Evolutionary conservation across 768 basidiomycete species (phyloP), one percentile per base, ranked within the genome.

Genomic region (Tulasnella sp.): DNA sequence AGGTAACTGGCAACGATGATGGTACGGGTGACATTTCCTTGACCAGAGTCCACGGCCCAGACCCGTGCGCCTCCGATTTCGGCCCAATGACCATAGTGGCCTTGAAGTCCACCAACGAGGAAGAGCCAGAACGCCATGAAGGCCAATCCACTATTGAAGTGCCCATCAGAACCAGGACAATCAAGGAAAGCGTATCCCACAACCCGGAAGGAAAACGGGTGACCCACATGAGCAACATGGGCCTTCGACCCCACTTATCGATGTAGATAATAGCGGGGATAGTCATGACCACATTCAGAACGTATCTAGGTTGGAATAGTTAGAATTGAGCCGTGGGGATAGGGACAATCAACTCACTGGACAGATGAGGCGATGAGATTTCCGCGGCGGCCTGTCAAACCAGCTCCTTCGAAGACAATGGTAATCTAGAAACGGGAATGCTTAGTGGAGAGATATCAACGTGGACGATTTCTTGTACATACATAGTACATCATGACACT

Each of bases 1-100:
- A 87, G 71, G 71, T 88, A 88, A 11, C 83, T 84, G 71, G 80
- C 86, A 56, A 85, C 83, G 63, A 88, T 87, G 69, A 89, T 77
- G 7, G 78, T 85, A 66, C 78, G 84, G 0, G 85, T 86, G 27
- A 78, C 78, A 0, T 74, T 64, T 4, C 73, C 70, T 67, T 88
- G 76, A 61, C 72, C 73, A 7, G 67, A 67, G 65, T 67, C 1
- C 63, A 60, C 29, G 64, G 34, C 13, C 73, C 52, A 79, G 73
- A 64, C 51, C 49, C 44, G 58, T 41, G 62, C 56, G 23, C 65
- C 69, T 47, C 76, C 73, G 52, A 82, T 68, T 1, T 42, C 62
- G 4, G 78, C 80, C 85, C 85, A 86, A 55, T 75, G 68, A 27
- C 86, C 85, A 63, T 78, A 87, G 42, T 75, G 68, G 21, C 76